phyloP scores from a whole-genome alignment of 1,284 basidiomycete genomes.

The Puccinia horiana region DNA sequence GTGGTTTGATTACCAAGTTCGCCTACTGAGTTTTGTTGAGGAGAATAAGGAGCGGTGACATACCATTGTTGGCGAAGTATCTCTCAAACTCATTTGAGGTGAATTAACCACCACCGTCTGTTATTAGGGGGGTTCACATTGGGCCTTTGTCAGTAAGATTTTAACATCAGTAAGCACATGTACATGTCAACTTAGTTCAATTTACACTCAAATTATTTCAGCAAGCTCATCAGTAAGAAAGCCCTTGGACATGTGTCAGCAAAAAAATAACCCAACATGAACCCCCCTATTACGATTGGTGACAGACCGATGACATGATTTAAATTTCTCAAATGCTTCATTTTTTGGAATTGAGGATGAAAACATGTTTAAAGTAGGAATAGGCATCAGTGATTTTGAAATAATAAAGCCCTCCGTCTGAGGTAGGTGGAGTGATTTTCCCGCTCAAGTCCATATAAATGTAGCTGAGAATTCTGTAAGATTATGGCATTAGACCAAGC shows the following conservation, averaged over 20 bases:
- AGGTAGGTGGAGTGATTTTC: not conserved
- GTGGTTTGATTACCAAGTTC: conserved; percentile 56
- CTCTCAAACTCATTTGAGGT: not conserved
- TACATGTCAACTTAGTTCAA: no score
- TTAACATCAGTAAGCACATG: not conserved
- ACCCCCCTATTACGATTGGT: not conserved
- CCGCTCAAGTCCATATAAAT: conserved; percentile 15
- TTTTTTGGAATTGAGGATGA: conserved; percentile 3
- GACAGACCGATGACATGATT: not conserved
- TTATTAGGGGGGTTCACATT: not conserved
- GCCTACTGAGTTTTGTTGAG: conserved; percentile 57
- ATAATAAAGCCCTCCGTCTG: not conserved
- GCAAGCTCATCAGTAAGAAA: no score
- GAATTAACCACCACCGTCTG: not conserved
- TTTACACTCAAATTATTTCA: no score
- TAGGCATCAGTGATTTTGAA: conserved; percentile 16
- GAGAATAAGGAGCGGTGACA: conserved; percentile 54
- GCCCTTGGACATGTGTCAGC: no score
- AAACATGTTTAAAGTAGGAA: not conserved
- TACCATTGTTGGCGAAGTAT: not conserved
- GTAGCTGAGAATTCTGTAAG: no score
- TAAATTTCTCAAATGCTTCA: not conserved
- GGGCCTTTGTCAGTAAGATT: no score
- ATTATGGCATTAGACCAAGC: no score
- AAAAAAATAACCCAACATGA: no score